Conservation (phyloP, 2,329 filamentous ascomycete species). For the Colletotrichum graminicola region DNA sequence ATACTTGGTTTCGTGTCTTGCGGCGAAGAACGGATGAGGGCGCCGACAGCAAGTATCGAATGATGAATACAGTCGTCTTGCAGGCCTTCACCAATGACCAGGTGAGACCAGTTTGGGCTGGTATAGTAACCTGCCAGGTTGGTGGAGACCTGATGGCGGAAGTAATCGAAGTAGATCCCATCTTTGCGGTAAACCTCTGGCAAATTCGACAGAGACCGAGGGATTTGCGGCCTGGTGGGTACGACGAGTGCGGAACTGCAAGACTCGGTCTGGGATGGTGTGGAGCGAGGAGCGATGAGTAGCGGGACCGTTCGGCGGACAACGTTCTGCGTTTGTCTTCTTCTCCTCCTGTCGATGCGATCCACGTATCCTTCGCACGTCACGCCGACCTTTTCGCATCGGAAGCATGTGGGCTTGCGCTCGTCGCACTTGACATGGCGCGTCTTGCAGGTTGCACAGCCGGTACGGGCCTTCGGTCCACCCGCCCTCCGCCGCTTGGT, state of each 20-base stretch:
- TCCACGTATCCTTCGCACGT: conserved; percentile 38
- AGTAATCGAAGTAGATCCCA: conserved; percentile 32
- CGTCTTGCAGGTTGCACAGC: conserved; percentile 44
- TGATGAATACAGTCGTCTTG: conserved; percentile 35
- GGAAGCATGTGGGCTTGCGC: conserved; percentile 44
- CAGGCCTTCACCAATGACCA: conserved; percentile 27
- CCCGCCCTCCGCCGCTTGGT: conserved; percentile 29
- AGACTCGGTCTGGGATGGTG: neutral
- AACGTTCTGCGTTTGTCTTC: neutral
- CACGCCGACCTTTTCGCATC: conserved; percentile 31
- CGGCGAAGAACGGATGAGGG: conserved; percentile 16
- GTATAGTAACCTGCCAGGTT: conserved; percentile 29
- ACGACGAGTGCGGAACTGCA: neutral
- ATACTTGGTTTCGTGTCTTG: neutral
- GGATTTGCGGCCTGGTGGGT: neutral
- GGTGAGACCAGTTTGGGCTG: conserved; percentile 27
- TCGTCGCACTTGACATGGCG: conserved; percentile 51
- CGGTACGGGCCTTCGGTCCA: conserved; percentile 38
- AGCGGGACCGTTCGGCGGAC: conserved; percentile 12
- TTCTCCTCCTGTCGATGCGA: conserved; percentile 9
- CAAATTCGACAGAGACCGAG: conserved; percentile 9
- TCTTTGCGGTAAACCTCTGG: conserved; percentile 22
- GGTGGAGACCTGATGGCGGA: conserved; percentile 26
- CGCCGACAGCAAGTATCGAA: conserved; percentile 29
- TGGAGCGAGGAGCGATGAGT: conserved; percentile 19